Evolutionary conservation across 2,329 filamentous ascomycete genomes (phyloP).

Genomic region (Ceratocystis cubensis): DNA sequence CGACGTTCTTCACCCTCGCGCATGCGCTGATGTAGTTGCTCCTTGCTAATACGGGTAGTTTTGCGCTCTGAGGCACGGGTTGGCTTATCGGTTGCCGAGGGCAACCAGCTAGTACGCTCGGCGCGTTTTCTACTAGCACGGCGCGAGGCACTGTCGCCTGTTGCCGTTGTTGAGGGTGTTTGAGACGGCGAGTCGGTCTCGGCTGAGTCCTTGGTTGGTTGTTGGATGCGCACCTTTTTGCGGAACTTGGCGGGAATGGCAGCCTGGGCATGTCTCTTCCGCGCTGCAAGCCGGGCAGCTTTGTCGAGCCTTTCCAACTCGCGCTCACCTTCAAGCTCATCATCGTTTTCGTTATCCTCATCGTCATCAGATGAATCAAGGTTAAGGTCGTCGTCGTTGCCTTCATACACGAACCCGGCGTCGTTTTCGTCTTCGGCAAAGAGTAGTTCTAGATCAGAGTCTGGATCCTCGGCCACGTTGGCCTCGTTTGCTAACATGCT

Average conservation of each 20-base stretch:
- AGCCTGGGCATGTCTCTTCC: constrained; percentile 62
- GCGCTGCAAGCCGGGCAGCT: constrained; percentile 49
- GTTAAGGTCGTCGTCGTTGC: constrained; percentile 63
- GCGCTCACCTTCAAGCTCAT: constrained; percentile 76
- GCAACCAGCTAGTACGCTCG: constrained; percentile 47
- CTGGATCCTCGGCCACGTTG: constrained; percentile 37
- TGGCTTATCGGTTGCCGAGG: constrained; percentile 41
- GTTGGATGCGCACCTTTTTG: constrained; percentile 65
- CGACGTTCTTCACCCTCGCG: constrained; percentile 58
- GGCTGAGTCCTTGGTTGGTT: constrained; percentile 25
- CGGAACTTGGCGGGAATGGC: constrained; percentile 57
- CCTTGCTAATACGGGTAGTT: constrained; percentile 47
- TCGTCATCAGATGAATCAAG: constrained; percentile 79
- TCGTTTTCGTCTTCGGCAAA: constrained; percentile 63
- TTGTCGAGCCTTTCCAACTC: constrained; percentile 69
- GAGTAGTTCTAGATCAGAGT: constrained; percentile 57
- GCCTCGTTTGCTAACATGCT: constrained; percentile 59
- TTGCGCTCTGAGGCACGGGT: constrained; percentile 46
- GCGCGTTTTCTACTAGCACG: constrained; percentile 47
- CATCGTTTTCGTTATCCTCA: constrained; percentile 51
- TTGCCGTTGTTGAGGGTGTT: constrained; percentile 22
- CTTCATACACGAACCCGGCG: constrained; percentile 43
- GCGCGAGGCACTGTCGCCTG: constrained; percentile 28
- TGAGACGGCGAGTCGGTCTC: constrained; percentile 28
- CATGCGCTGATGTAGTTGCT: constrained; percentile 57